These are phyloP conservation scores for Trichoderma semiorbis DNA, from an alignment of 2,329 filamentous ascomycete species.

Conservation along the genomic window DNA sequence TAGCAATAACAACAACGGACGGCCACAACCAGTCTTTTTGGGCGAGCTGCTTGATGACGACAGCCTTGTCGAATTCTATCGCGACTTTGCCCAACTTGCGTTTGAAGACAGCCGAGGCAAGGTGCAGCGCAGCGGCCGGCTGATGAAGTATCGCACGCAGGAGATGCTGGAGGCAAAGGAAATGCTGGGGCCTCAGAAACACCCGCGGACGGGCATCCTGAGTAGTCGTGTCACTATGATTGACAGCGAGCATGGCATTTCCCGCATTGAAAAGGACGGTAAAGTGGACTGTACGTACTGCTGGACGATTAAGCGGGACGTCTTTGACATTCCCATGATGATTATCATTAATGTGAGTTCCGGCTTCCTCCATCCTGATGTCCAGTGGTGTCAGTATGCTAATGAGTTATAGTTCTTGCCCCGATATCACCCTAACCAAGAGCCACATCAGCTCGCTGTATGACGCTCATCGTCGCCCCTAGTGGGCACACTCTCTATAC, in stretches of 20 bases:
- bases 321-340: conserved; percentile 97
- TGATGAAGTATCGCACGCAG: conserved; percentile 85
- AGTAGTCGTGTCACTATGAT: conserved; percentile 60
- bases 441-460: conserved; percentile 54
- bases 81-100: conserved; percentile 88
- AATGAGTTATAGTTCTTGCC: conserved; percentile 50
- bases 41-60: conserved; percentile 92
- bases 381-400: conserved; percentile 14
- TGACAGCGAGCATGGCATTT: conserved; percentile 74
- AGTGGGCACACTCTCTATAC: conserved; percentile 8
- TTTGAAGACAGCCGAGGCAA: conserved; percentile 87
- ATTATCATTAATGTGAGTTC: conserved; percentile 93
- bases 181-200: conserved; percentile 43
- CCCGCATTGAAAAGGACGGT: conserved; percentile 77
- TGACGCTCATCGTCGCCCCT: conserved; percentile 28
- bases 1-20: conserved; percentile 41
- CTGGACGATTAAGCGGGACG: conserved; percentile 95
- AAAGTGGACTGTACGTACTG: conserved; percentile 94
- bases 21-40: conserved; percentile 77
- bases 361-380: not conserved
- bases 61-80: conserved; percentile 89
- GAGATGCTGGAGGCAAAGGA: conserved; percentile 48
- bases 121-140: conserved; percentile 76
- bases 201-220: conserved; percentile 43
- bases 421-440: conserved; percentile 57